phyloP scores from a whole-genome alignment of 345 rosid genomes.

The Atalantia buxifolia region DNA sequence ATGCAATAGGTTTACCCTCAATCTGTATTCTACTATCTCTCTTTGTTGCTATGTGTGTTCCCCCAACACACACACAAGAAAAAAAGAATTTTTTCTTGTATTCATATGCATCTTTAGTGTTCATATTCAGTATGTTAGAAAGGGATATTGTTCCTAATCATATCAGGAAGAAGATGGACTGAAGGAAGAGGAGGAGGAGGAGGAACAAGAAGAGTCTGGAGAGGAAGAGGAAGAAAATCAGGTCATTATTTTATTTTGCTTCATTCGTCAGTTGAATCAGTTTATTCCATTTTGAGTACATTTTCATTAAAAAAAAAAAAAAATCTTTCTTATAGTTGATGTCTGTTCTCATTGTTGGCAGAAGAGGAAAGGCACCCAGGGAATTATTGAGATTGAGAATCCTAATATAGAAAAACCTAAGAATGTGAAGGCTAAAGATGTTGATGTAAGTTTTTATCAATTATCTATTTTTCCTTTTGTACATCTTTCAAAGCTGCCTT shows the following conservation, averaged over 20 bases:
- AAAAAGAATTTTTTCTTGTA: not conserved
- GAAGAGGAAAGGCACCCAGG: slow-evolving; percentile 80
- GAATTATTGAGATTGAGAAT: slow-evolving; percentile 83
- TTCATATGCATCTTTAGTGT: not conserved
- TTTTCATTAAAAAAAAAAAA: not conserved
- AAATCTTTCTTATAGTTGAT: not conserved
- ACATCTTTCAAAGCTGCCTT: not conserved
- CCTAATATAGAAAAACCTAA: slow-evolving; percentile 74
- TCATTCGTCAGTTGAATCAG: not conserved
- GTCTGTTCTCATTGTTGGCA: slow-evolving; percentile 23
- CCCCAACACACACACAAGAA: too few species aligned
- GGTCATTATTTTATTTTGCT: slow-evolving; percentile 26
- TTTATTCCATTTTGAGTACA: not conserved
- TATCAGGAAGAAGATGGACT: slow-evolving; percentile 42
- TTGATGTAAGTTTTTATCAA: slow-evolving; percentile 56
- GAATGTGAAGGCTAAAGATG: slow-evolving; percentile 60
- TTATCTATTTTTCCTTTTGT: not conserved
- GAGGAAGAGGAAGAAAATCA: slow-evolving; percentile 52
- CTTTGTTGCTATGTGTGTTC: not conserved
- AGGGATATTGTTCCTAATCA: not conserved
- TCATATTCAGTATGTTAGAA: not conserved
- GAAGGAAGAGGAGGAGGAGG: slow-evolving; percentile 28
- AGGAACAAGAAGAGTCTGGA: slow-evolving; percentile 27
- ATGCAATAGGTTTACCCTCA: not conserved
- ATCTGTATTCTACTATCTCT: not conserved